Conservation (phyloP, 257 asterid genomes). For the Solanum dulcamara region DNA sequence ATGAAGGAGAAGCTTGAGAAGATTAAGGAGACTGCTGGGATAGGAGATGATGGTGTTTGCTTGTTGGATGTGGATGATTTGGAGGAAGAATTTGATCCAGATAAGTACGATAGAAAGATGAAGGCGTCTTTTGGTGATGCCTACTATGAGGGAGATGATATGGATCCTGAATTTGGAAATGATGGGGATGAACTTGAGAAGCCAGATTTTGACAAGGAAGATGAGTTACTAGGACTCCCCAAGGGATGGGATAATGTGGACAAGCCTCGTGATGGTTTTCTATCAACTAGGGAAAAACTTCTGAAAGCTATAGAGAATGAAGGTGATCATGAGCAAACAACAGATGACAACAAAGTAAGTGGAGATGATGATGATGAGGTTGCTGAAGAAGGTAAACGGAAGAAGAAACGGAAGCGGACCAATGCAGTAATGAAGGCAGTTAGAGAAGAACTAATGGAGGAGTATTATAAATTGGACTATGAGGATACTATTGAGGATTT, state of each 20-base stretch:
- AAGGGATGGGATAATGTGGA: constrained; percentile 52
- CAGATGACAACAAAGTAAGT: constrained; percentile 17
- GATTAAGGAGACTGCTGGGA: constrained; percentile 71
- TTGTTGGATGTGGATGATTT: constrained; percentile 53
- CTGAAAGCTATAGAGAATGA: constrained; percentile 19
- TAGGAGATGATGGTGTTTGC: constrained; percentile 30
- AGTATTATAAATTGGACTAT: constrained; percentile 75
- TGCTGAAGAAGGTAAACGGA: constrained; percentile 34
- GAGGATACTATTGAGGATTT: constrained; percentile 73
- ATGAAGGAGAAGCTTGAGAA: constrained; percentile 65
- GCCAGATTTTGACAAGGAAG: constrained; percentile 80
- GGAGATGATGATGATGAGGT: constrained; percentile 19
- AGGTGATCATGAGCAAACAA: constrained; percentile 5
- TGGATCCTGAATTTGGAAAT: constrained; percentile 53
- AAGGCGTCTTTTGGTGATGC: constrained; percentile 42
- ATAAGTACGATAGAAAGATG: constrained; percentile 73
- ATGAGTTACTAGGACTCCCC: constrained; percentile 72
- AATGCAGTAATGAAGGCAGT: constrained; percentile 38
- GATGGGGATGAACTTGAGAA: constrained; percentile 40
- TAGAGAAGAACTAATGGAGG: constrained; percentile 59
- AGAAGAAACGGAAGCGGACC: constrained; percentile 38
- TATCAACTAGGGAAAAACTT: constrained; percentile 34
- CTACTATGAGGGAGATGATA: constrained; percentile 59
- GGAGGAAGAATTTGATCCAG: constrained; percentile 71
- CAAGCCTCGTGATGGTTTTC: constrained; percentile 33